Percentiles rank a stretch among this genome's conserved stretches.
These are phyloP conservation scores for Trichoderma erinaceum DNA, from an alignment of 495 filamentous ascomycete genomes.

Conservation along the genomic window DNA sequence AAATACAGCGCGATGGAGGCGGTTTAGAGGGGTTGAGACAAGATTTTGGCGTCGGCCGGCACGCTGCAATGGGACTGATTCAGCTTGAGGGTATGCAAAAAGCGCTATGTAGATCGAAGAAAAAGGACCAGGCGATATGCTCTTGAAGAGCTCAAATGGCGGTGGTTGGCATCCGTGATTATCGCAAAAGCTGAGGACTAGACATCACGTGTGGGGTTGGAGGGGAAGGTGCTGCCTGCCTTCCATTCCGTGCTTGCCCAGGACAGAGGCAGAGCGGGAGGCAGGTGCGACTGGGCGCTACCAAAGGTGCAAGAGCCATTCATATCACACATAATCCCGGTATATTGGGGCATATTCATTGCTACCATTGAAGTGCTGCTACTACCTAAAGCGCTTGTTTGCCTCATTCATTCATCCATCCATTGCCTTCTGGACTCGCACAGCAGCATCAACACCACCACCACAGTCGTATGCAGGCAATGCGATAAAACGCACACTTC, in stretches of 20 bases:
- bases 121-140: neutral
- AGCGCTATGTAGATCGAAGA: neutral
- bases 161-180: neutral
- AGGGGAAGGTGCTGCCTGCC: conserved; percentile 12
- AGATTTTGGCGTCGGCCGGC: neutral
- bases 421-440: neutral
- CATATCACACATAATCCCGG: no score
- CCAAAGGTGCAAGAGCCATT: no score
- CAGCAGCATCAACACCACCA: neutral
- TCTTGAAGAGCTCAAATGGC: conserved; percentile 1
- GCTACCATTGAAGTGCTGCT: neutral
- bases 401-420: neutral
- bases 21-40: neutral
- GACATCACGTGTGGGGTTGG: conserved; percentile 14
- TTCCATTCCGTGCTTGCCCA: neutral
- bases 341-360: no score
- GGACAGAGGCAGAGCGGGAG: no score
- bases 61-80: neutral
- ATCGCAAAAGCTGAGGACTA: neutral
- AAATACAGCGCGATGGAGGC: neutral
- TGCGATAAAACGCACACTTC: neutral
- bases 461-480: neutral
- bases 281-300: no score
- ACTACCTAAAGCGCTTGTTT: neutral
- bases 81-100: neutral